These are phyloP conservation scores for Cladosporium sp. DNA, from an alignment of 2,329 filamentous ascomycete genomes.

Conservation along the genomic window DNA sequence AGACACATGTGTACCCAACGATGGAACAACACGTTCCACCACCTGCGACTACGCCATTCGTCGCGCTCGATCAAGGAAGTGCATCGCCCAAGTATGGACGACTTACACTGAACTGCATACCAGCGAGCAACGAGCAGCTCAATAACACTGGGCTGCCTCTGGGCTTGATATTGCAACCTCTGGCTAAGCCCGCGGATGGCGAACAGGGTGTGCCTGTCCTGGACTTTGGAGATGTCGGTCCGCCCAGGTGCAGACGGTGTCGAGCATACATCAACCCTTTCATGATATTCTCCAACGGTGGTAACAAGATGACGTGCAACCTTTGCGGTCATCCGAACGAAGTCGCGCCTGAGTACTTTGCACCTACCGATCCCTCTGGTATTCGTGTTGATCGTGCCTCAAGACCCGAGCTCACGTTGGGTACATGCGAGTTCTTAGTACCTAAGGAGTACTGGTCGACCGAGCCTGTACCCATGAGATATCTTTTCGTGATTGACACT, in stretches of 20 bases:
- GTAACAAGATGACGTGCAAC: constrained; percentile 96
- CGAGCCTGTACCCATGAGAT: constrained; percentile 80
- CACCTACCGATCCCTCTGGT: constrained; percentile 81
- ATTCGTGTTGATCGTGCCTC: constrained; percentile 83
- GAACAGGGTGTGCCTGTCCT: constrained; percentile 86
- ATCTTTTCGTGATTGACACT: constrained; percentile 89
- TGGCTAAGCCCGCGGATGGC: constrained; percentile 77
- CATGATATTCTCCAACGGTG: constrained; percentile 92
- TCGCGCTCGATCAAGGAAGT: constrained; percentile 94
- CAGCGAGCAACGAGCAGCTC: constrained; percentile 74
- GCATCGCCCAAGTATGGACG: constrained; percentile 91
- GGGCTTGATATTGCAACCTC: constrained; percentile 81
- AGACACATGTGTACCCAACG: constrained; percentile 85
- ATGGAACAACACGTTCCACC: constrained; percentile 92
- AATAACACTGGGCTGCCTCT: constrained; percentile 77
- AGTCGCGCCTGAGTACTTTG: constrained; percentile 86
- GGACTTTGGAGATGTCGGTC: constrained; percentile 88
- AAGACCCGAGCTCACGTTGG: constrained; percentile 81
- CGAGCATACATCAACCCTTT: constrained; percentile 98
- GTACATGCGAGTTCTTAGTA: constrained; percentile 93
- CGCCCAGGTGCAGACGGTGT: constrained; percentile 87
- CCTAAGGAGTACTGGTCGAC: constrained; percentile 99
- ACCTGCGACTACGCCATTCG: constrained; percentile 80
- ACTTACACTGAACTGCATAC: constrained; percentile 90
- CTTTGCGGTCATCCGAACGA: constrained; percentile 98